Percentiles rank a stretch among this genome's conserved stretches.
These are phyloP conservation scores for Cornus florida DNA, from an alignment of 148 eudicot species.

Conservation along the genomic window DNA sequence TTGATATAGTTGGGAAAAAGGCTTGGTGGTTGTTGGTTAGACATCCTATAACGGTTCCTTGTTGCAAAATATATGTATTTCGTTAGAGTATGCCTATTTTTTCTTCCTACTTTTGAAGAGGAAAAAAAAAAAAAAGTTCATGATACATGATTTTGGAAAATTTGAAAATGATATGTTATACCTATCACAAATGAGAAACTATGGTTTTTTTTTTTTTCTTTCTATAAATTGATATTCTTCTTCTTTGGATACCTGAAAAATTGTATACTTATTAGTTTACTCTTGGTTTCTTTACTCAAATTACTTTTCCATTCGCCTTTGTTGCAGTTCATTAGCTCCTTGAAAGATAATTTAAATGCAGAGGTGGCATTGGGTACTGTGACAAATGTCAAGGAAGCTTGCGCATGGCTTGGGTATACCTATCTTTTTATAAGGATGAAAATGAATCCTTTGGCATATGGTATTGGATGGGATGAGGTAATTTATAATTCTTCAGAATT, in stretches of 20 bases:
- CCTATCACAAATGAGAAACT: not conserved
- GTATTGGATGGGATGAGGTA: constrained; percentile 99
- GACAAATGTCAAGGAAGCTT: constrained; percentile 99
- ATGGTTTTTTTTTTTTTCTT: no score
- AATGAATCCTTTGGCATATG: constrained; percentile 98
- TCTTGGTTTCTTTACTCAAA: not conserved
- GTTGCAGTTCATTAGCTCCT: constrained; percentile 87
- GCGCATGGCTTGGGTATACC: constrained; percentile 99
- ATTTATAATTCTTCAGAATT: not conserved
- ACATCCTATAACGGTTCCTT: not conserved
- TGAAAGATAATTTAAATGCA: constrained; percentile 97
- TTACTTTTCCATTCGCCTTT: not conserved
- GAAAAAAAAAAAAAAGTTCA: no score
- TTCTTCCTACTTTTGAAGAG: no score
- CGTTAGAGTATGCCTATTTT: not conserved
- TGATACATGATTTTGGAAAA: no score
- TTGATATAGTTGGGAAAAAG: no score
- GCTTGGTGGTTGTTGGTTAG: not conserved
- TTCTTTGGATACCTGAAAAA: not conserved
- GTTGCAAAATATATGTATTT: not conserved
- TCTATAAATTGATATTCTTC: no score
- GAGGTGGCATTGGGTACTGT: constrained; percentile 99
- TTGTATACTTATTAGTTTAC: not conserved
- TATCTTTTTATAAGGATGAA: constrained; percentile 97
- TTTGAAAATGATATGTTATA: no score